Conservation (phyloP, 2,329 filamentous ascomycete species). For the Metarhizium sp. region DNA sequence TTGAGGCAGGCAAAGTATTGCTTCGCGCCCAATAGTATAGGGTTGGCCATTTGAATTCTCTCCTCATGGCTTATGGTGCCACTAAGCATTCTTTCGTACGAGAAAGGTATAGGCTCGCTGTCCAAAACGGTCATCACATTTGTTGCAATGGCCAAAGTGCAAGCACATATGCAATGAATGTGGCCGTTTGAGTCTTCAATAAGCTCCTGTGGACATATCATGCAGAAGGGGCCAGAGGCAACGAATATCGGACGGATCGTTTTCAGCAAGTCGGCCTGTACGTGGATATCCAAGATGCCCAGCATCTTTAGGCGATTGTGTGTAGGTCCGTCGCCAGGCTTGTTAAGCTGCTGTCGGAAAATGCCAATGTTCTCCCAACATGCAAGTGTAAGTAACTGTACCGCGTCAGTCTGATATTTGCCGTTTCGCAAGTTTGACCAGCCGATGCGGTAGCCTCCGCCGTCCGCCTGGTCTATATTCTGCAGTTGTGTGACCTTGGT, state of each 20-base stretch:
- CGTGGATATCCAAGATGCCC: not conserved
- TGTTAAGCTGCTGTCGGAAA: not conserved
- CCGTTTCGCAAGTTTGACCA: not conserved
- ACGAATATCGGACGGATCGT: slow-evolving; percentile 3
- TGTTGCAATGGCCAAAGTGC: slow-evolving; percentile 3
- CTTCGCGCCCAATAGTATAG: not conserved
- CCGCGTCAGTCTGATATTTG: not conserved
- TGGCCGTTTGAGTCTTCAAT: not conserved
- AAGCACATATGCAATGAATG: not conserved
- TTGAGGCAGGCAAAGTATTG: not conserved
- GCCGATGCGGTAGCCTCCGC: not conserved
- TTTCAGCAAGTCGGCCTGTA: not conserved
- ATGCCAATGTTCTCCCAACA: slow-evolving; percentile 1
- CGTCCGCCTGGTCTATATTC: not conserved
- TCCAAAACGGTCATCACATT: not conserved
- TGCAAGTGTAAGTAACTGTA: not conserved
- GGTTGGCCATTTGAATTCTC: not conserved
- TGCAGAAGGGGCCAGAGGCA: slow-evolving; percentile 2
- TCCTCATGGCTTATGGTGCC: not conserved
- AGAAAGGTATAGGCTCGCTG: not conserved
- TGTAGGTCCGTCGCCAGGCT: not conserved
- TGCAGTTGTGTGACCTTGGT: not conserved
- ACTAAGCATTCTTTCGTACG: not conserved
- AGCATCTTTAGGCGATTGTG: slow-evolving; percentile 5
- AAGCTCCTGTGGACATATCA: not conserved